Conservation (phyloP, 495 filamentous ascomycete genomes). For the Bacidia rubella region DNA sequence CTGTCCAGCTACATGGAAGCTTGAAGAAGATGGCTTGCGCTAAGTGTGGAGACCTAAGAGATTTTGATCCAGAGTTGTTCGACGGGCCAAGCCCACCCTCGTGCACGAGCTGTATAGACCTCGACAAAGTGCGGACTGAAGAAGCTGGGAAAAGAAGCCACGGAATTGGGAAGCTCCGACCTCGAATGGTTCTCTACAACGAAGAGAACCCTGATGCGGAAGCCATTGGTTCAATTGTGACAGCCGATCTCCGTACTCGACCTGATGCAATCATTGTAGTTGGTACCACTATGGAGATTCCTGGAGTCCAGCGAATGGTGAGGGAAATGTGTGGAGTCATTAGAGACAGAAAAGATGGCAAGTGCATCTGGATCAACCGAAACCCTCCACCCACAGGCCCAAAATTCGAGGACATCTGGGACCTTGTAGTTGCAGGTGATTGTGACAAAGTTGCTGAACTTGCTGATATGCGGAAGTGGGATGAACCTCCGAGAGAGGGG, state of each 20-base stretch:
- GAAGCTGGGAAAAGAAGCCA: slow-evolving; percentile 81
- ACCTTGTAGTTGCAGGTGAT: slow-evolving; percentile 72
- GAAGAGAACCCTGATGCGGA: slow-evolving; percentile 93
- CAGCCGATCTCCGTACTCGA: slow-evolving; percentile 64
- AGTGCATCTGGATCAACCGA: slow-evolving; percentile 89
- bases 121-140: slow-evolving; percentile 62
- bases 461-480: slow-evolving; percentile 61
- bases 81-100: slow-evolving; percentile 71
- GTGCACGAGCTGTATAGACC: slow-evolving; percentile 60
- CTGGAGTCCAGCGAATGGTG: slow-evolving; percentile 77
- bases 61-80: slow-evolving; percentile 70
- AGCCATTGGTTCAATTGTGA: slow-evolving; percentile 82
- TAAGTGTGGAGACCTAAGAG: slow-evolving; percentile 67
- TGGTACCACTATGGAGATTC: slow-evolving; percentile 89
- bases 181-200: slow-evolving; percentile 93
- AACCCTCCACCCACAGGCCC: slow-evolving; percentile 66
- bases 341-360: slow-evolving; percentile 66
- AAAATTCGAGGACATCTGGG: slow-evolving; percentile 85
- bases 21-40: slow-evolving; percentile 92
- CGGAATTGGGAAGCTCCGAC: slow-evolving; percentile 78
- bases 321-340: slow-evolving; percentile 78
- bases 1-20: slow-evolving; percentile 88
- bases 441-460: slow-evolving; percentile 77
- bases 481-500: slow-evolving; percentile 42
- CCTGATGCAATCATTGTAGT: slow-evolving; percentile 91